phyloP scores from a whole-genome alignment of 208 protist genomes.

The Leishmania tarentolae region DNA sequence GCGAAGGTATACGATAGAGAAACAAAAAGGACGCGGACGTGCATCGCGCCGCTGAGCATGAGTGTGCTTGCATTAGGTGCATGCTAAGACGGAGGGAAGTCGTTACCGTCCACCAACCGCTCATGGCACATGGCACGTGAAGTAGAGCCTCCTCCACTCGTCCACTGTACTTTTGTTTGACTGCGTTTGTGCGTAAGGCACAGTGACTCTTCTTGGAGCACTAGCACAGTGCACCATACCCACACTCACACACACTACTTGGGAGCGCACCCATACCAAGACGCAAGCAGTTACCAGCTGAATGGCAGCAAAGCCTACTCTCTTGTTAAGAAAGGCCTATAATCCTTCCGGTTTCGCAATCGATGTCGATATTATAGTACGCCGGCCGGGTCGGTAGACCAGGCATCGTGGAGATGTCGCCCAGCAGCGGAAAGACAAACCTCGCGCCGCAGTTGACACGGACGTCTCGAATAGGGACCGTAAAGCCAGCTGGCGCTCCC shows the following conservation, averaged over 20 bases:
- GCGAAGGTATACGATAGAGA: not conserved
- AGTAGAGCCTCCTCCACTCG: not conserved
- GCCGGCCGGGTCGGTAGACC: conserved; percentile 95
- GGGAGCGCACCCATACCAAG: not conserved
- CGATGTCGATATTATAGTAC: conserved; percentile 97
- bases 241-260: not conserved
- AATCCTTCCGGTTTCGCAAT: conserved; percentile 90
- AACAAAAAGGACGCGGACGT: not conserved
- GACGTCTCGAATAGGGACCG: conserved; percentile 94
- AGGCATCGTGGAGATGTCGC: conserved; percentile 95
- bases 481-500: conserved; percentile 90
- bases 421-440: conserved; percentile 96
- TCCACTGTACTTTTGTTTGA: not conserved
- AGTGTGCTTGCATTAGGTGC: not conserved
- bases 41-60: not conserved
- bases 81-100: not conserved
- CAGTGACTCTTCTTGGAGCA: no score
- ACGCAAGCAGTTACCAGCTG: not conserved
- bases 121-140: not conserved
- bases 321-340: conserved; percentile 91
- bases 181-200: not conserved
- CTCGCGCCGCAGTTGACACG: conserved; percentile 93
- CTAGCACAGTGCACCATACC: not conserved
- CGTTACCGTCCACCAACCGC: conserved; percentile 8
- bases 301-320: not conserved